Base-by-base conservation (phyloP, 2,329 filamentous ascomycete genomes). In the Akanthomyces uredinophilus region DNA sequence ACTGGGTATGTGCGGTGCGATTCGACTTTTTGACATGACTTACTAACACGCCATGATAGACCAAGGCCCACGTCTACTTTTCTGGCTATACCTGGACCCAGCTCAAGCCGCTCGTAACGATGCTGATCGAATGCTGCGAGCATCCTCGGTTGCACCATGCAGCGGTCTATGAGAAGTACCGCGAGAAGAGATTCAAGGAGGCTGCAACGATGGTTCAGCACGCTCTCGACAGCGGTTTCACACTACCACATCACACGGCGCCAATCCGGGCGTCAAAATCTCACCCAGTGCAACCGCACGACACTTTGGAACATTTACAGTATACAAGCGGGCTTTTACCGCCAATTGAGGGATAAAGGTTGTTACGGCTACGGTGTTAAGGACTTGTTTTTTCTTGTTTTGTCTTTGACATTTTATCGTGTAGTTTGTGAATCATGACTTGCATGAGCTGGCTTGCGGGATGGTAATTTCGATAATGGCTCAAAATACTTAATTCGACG, bases 121-220 rank as follows among this genome's bases (percentile, higher is more conserved):
- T 91, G 73, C 87, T 99, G 66, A 79, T 96, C 55, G 92, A 96
- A 68, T 98, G 94, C 79, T 96, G 92, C 76, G 87, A 91, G 64
- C 83, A 87, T 61, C 90, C 92, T 7, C 82, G 83, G 65, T 87
- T 88, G 70, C 95, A 99, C 72, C 95, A 99, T 72, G 77, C 81
- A 32, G 91, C 92, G 8, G 89, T 99, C 47, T 97, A 86, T 71
- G 91, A 96, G 61, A 99, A 99, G 77, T 99, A 97, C 77, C 83
- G 86, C 43, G 90, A 96, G 73, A 90, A 88, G 72, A 87, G 90
- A 59, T 98, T 92, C 81, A 96, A 96, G 81, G 84, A 88, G 61
- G 91, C 91, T 11, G 91, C 95, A 20, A 77, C 85, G 22, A 92
- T 90, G 68, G 94, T 96, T 61, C 87, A 93, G 73, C 81, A 80